Evolutionary conservation across 2,329 filamentous ascomycete species (phyloP).

Genomic region (Colletotrichum sp.): DNA sequence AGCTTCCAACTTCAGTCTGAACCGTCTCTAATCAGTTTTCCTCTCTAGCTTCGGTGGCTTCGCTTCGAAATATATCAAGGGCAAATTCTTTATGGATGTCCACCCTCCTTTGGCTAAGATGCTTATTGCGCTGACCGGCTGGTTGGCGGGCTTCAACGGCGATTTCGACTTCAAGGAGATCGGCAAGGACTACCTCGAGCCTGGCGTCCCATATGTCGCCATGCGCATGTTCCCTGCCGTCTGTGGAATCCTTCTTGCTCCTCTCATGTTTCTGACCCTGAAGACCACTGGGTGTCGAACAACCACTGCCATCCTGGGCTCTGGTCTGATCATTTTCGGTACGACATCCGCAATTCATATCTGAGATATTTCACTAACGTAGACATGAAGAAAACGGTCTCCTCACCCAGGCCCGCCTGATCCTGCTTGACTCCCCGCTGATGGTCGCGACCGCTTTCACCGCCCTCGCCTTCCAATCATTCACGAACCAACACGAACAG

Average conservation of each 20-base stretch:
- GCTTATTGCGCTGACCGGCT: conserved; percentile 92
- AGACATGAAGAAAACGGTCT: conserved; percentile 80
- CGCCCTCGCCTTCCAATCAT: conserved; percentile 86
- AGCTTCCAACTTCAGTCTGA: background rate
- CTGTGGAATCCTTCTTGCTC: conserved; percentile 85
- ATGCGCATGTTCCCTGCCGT: conserved; percentile 95
- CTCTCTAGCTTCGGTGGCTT: conserved; percentile 87
- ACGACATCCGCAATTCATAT: conserved; percentile 36
- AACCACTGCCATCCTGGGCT: conserved; percentile 80
- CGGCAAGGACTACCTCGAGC: conserved; percentile 97
- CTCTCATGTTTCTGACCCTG: conserved; percentile 91
- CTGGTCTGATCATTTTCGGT: conserved; percentile 91
- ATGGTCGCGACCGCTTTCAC: conserved; percentile 94
- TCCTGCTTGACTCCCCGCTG: conserved; percentile 93
- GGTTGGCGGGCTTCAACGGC: conserved; percentile 92
- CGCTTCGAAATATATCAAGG: conserved; percentile 99
- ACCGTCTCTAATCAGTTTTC: background rate
- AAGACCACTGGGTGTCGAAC: conserved; percentile 91
- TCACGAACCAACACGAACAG: conserved; percentile 95
- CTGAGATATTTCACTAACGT: conserved; percentile 28
- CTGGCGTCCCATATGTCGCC: conserved; percentile 92
- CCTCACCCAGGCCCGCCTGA: conserved; percentile 91
- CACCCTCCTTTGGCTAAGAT: conserved; percentile 97
- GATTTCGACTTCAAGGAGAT: conserved; percentile 99
- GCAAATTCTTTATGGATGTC: conserved; percentile 99